Evolutionary conservation across 2,329 filamentous ascomycete genomes (phyloP).

Genomic region (Fonsecaea erecta): DNA sequence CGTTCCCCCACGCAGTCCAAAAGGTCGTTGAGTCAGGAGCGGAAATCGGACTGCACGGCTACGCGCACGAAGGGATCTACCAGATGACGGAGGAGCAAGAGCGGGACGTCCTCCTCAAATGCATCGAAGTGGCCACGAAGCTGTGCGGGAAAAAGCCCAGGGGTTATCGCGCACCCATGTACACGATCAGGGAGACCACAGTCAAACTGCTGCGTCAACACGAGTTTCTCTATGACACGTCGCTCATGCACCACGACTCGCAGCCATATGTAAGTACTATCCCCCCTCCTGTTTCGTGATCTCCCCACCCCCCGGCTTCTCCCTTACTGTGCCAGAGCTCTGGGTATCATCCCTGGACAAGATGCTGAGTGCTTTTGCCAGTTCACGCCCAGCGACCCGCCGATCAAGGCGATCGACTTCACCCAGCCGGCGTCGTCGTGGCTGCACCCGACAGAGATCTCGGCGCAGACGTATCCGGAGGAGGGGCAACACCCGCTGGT

Average conservation of each 20-base stretch:
- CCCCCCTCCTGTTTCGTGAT: too few relatives aligned
- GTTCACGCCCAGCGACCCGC: conserved; percentile 45
- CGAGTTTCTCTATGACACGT: conserved; percentile 51
- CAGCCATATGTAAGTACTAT: conserved; percentile 41
- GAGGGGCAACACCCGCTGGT: conserved; percentile 44
- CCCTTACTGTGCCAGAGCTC: background rate
- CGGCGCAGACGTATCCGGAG: conserved; percentile 37
- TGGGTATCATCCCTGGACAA: background rate
- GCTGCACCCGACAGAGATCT: conserved; percentile 48
- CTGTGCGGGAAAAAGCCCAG: conserved; percentile 72
- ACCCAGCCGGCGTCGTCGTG: conserved; percentile 47
- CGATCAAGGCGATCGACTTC: conserved; percentile 48
- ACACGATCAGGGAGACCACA: conserved; percentile 47
- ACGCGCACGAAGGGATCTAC: conserved; percentile 72
- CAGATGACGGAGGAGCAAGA: conserved; percentile 76
- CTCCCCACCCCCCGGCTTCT: too few relatives aligned
- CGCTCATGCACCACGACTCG: conserved; percentile 50
- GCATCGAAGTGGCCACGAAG: conserved; percentile 70
- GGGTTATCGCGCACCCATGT: conserved; percentile 47
- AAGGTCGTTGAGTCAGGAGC: conserved; percentile 29
- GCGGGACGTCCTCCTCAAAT: conserved; percentile 73
- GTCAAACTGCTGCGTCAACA: conserved; percentile 48
- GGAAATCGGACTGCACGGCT: conserved; percentile 64
- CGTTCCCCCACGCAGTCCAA: conserved; percentile 46
- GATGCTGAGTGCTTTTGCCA: background rate